phyloP scores from a whole-genome alignment of 2,329 filamentous ascomycete genomes.

The Teratosphaeriaceae sp. region DNA sequence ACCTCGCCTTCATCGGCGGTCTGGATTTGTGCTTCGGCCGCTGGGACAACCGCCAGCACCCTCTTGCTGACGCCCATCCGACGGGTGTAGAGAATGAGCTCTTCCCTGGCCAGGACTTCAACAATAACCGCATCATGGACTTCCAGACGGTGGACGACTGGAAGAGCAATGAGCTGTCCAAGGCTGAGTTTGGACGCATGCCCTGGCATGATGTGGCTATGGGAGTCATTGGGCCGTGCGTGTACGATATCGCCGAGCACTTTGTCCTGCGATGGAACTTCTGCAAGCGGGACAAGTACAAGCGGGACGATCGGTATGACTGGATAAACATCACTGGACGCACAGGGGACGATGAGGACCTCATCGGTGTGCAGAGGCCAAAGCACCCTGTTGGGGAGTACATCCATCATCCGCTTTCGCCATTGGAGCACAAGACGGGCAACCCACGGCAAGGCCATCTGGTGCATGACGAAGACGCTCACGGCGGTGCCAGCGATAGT shows the following conservation, averaged over 20 bases:
- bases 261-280: conserved; percentile 97
- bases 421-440: conserved; percentile 58
- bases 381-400: conserved; percentile 87
- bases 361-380: conserved; percentile 81
- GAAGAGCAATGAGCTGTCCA: conserved; percentile 88
- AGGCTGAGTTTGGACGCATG: conserved; percentile 89
- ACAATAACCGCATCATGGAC: conserved; percentile 95
- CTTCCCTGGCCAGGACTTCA: conserved; percentile 95
- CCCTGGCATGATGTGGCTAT: conserved; percentile 97
- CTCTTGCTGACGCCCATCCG: conserved; percentile 80
- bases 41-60: conserved; percentile 84
- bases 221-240: conserved; percentile 80
- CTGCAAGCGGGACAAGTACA: conserved; percentile 95
- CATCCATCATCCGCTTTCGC: conserved; percentile 67
- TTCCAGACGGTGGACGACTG: conserved; percentile 87
- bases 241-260: conserved; percentile 92
- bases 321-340: conserved; percentile 78
- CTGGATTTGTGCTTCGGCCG: conserved; percentile 93
- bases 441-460: conserved; percentile 34
- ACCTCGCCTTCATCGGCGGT: conserved; percentile 85
- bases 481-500: conserved; percentile 7
- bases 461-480: conserved; percentile 5
- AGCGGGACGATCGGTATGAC: conserved; percentile 74
- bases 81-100: conserved; percentile 74
- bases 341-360: conserved; percentile 70